These are phyloP conservation scores for Laguncularia racemosa DNA, from an alignment of 345 rosid genomes.

Conservation along the genomic window DNA sequence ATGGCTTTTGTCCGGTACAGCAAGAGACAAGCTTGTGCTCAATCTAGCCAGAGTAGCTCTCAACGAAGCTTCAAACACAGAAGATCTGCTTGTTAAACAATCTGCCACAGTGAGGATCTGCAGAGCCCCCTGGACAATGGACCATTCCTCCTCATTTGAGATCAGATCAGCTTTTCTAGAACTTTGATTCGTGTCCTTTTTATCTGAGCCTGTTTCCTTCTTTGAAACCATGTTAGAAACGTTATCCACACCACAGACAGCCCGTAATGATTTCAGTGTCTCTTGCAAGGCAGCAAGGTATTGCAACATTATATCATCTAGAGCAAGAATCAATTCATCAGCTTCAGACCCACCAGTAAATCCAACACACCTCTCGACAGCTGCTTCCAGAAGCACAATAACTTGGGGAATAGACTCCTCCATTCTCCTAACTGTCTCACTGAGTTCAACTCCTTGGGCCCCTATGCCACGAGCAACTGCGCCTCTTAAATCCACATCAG, in stretches of 20 bases:
- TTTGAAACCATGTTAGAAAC: slow-evolving; percentile 36
- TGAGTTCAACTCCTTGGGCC: slow-evolving; percentile 97
- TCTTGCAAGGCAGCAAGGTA: slow-evolving; percentile 89
- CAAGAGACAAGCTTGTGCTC: slow-evolving; percentile 74
- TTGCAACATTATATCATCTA: slow-evolving; percentile 87
- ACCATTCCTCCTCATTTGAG: slow-evolving; percentile 98
- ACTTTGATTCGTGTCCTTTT: slow-evolving; percentile 58
- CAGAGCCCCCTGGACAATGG: slow-evolving; percentile 91
- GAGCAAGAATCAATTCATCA: slow-evolving; percentile 83
- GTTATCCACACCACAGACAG: slow-evolving; percentile 81
- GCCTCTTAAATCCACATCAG: slow-evolving; percentile 94
- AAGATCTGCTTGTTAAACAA: slow-evolving; percentile 87
- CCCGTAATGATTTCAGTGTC: slow-evolving; percentile 87
- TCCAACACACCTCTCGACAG: slow-evolving; percentile 89
- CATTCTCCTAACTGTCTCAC: slow-evolving; percentile 97
- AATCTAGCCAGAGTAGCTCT: slow-evolving; percentile 89
- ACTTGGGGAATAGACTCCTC: slow-evolving; percentile 97
- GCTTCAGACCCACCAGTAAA: slow-evolving; percentile 98
- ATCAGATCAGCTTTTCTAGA: slow-evolving; percentile 53
- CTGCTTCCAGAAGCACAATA: slow-evolving; percentile 86
- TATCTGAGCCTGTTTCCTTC: slow-evolving; percentile 49
- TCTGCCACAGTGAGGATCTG: slow-evolving; percentile 96
- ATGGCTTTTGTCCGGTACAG: slow-evolving; percentile 62
- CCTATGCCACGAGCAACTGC: slow-evolving; percentile 97
- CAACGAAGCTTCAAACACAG: slow-evolving; percentile 91